Evolutionary conservation across 345 rosid species (phyloP), one percentile per base, ranked within the genome.

Genomic region (Noccaea caerulescens): DNA sequence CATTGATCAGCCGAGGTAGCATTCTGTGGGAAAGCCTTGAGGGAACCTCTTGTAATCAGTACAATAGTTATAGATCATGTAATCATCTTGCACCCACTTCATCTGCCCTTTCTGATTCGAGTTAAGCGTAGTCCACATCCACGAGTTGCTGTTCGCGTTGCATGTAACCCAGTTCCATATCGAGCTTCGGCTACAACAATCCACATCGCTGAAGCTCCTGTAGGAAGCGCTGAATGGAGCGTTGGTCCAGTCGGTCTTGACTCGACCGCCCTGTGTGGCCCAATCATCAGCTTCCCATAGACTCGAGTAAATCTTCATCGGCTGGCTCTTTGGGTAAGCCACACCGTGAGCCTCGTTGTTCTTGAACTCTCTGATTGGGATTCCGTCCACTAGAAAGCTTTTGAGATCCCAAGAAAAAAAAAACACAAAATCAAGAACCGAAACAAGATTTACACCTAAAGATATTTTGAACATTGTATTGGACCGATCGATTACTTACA

Each of bases 231-330:
- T 73, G 80, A 88, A 86, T 1, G 94, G 97, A 7, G 94, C 90
- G 42, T 73, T 72, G 10, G 72, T 54, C 92, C 92, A 86, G 43
- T 85, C 86, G 1, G 69, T 85, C 83, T 88, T 86, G 11, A 84
- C 82, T 14, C 51, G 71, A 1, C 90, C 92, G 0, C 93, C 93
- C 14, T 82, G 83, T 6, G 93, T 87, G 1, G 93, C 91, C 93
- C 87, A 86, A 30, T 87, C 81, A 58, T 88, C 96, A 0, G 90
- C 96, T 75, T 87, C 83, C 91, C 93, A 88, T 0, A 90, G 63
- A 43, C 86, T 85, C 0, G 88, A 85, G 66, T 85, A 76, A 0
- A 87, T 68, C 42, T 83, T 86, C 91, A 86, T 90, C 1, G 88
- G 77, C 57, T 86, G 86, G 55, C 49, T 79, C 76, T 80, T 88